Evolutionary conservation across 1,139 yeast genomes (phyloP).

Genomic region (Debaryomyces sp.): DNA sequence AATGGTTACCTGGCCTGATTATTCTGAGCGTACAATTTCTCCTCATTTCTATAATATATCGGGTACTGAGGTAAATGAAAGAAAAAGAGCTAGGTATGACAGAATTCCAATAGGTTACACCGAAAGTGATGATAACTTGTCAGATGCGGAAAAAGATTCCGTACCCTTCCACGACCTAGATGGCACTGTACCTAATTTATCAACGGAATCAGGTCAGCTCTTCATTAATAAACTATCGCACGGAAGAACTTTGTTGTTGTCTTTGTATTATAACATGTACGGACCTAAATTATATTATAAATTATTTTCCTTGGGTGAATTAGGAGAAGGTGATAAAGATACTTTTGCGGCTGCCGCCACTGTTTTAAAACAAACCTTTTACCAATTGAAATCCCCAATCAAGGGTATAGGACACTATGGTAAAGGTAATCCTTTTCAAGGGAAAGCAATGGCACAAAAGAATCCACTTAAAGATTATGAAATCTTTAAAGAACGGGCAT

Average conservation of each 20-base stretch:
- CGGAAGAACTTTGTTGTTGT: slow-evolving; percentile 51
- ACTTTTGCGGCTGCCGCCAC: slow-evolving; percentile 58
- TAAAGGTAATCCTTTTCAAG: slow-evolving; percentile 27
- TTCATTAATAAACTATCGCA: slow-evolving; percentile 56
- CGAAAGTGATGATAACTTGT: slow-evolving; percentile 8
- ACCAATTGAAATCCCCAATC: slow-evolving; percentile 50
- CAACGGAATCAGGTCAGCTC: slow-evolving; percentile 66
- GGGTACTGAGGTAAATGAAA: slow-evolving; percentile 36
- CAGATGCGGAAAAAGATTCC: slow-evolving; percentile 14
- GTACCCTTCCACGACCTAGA: slow-evolving; percentile 52
- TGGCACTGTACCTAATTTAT: slow-evolving; percentile 60
- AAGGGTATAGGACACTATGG: slow-evolving; percentile 16
- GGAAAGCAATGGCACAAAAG: slow-evolving; percentile 47
- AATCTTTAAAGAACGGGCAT: slow-evolving; percentile 16
- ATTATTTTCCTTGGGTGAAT: slow-evolving; percentile 58
- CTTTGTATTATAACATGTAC: slow-evolving; percentile 58
- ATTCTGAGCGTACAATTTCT: slow-evolving; percentile 73
- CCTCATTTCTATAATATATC: slow-evolving; percentile 71
- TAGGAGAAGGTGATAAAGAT: slow-evolving; percentile 71
- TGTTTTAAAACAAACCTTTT: slow-evolving; percentile 37
- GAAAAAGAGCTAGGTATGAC: slow-evolving; percentile 25
- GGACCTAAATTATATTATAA: slow-evolving; percentile 61
- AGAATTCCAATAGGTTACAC: slow-evolving; percentile 20
- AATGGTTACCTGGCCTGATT: slow-evolving; percentile 79
- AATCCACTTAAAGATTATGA: slow-evolving; percentile 35